Conservation (phyloP, 2,329 filamentous ascomycete species). For the Fusarium sp. region DNA sequence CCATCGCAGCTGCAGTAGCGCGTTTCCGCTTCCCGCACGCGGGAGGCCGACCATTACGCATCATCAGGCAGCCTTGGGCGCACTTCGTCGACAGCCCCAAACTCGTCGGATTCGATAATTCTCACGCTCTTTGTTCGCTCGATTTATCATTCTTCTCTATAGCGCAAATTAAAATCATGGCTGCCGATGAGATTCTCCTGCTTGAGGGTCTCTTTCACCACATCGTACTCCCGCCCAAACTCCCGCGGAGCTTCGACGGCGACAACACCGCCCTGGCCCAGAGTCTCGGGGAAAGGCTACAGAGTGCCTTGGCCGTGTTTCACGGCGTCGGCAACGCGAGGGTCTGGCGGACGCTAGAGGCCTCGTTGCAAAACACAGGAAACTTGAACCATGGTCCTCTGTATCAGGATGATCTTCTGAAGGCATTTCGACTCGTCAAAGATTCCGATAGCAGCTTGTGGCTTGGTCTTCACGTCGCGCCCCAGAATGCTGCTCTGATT, state of each 20-base stretch:
- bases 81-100: too few relatives aligned
- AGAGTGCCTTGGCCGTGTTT: slow-evolving; percentile 12
- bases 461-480: slow-evolving; percentile 36
- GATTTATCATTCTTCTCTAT: not conserved
- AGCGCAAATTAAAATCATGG: not conserved
- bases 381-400: slow-evolving; percentile 17
- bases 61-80: too few relatives aligned
- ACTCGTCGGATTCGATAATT: too few relatives aligned
- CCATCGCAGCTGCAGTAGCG: too few relatives aligned
- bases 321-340: not conserved
- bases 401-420: not conserved
- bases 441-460: slow-evolving; percentile 9
- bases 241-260: slow-evolving; percentile 25
- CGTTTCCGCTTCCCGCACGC: not conserved
- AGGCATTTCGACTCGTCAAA: not conserved
- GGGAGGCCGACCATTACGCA: slow-evolving; percentile 3
- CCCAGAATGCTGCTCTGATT: slow-evolving; percentile 54
- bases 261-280: slow-evolving; percentile 8
- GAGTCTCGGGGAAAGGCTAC: slow-evolving; percentile 28
- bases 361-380: slow-evolving; percentile 13
- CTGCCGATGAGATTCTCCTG: not conserved
- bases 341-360: slow-evolving; percentile 1
- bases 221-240: slow-evolving; percentile 42
- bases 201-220: slow-evolving; percentile 41
- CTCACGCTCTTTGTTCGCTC: too few relatives aligned